Evolutionary conservation across 2,329 filamentous ascomycete genomes (phyloP), one percentile per base, ranked within the genome.

Genomic region (Colletotrichum sublineola): DNA sequence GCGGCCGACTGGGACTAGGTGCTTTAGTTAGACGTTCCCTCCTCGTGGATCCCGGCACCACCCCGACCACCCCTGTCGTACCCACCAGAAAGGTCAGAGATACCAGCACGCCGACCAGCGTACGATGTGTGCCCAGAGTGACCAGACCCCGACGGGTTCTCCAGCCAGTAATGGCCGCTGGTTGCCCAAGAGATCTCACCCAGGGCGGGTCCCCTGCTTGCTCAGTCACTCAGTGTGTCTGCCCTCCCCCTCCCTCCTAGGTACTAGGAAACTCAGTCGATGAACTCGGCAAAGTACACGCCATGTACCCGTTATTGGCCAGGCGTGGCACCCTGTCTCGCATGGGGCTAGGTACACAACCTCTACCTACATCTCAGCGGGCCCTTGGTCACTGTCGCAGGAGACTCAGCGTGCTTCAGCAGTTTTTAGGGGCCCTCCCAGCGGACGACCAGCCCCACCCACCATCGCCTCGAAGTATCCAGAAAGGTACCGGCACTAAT

Each of bases 231-330:
- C 48, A 18, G 56, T 42, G 38, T 42, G n/a, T 40, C 61, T 53
- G 44, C 66, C 58, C 57, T 24, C 60, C 48, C 40, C 60, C 40
- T 42, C 58, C 68, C 40, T 71, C 58, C 53, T 61, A 60, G 52
- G 40, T 53, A 68, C 33, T 68, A 53, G 53, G 55, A 71, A 66
- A 66, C 68, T 67, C 67, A 71, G 71, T 68, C 56, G 71, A 71
- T 73, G 62, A 67, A 71, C 62, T 73, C 56, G 67, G 71, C 68
- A 71, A 71, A 63, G 71, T 73, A 73, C 38, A 71, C 42, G 38
- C 50, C 62, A 67, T 67, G 70, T 73, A 73, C 70, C 66, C n/a
- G 53, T 52, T 50, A 58, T 58, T 65, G 66, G 66, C 61, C 67
- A 71, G 68, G 57, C 57, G 48, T 53, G 57, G 48, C 68, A 68